Base-by-base conservation (phyloP, 306 rosid species). In the Malus sylvestris region DNA sequence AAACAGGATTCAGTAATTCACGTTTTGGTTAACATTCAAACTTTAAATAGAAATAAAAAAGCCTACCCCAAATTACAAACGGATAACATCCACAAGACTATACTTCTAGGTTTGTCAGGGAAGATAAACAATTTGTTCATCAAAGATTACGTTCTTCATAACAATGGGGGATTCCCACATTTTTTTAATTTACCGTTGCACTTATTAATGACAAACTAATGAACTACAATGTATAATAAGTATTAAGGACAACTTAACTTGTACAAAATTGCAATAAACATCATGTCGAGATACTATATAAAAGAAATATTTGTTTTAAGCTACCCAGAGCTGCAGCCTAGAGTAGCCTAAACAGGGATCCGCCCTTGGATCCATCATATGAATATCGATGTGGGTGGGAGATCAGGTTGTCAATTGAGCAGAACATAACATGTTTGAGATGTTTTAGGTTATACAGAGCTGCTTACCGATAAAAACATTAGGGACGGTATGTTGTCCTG, bases 401-500 rank as follows among this genome's bases (percentile, higher is more conserved):
- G 61, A n/a, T 40, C 10, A 45, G 53, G 53, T 10, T 6, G 4
- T 53, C 40, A 5, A 20, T 30, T 66, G 10, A 33, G 44, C 27
- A 71, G 40, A 64, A 4, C 15, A 63, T 25, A 57, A 63, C 76
- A 20, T 38, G 53, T 29, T 44, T 29, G 33, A 19, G 64, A 62
- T 38, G 68, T 42, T n/a, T 22, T 45, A 19, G 15, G 13, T 10
- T 40, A 23, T 44, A 6, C 71, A 40, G 71, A 69, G 42, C 20
- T 67, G 66, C 87, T 77, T 35, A 95, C 99, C 99, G 49, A 95
- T 85, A 67, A 95, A 95, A 46, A 95, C 97, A 86, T 95, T 95
- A n/a, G 99, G 99, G 30, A 95, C 99, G 19, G 99, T 95, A 78
- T 84, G 79, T 72, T 95, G 99, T 25, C 97, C 99, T 10, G 99